Conservation (phyloP, 179 eudicot species). For the Beta corolliflora region DNA sequence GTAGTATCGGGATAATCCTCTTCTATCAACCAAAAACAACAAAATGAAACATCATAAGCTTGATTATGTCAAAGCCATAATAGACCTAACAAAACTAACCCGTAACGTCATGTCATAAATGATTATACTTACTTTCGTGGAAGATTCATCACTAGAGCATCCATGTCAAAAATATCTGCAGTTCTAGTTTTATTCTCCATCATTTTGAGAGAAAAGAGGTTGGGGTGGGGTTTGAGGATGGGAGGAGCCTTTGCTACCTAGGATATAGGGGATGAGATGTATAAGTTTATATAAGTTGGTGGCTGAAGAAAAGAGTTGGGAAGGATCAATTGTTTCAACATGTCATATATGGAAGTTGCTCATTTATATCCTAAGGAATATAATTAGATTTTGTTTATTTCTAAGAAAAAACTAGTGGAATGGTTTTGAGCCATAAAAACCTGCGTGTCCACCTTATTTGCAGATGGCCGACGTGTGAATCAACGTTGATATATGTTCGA, state of each 20-base stretch:
- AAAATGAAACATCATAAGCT: neutral
- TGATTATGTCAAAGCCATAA: neutral
- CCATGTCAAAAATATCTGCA: slow-evolving; percentile 41
- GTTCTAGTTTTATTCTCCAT: slow-evolving; percentile 38
- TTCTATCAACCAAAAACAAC: slow-evolving; percentile 29
- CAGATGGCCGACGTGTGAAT: neutral
- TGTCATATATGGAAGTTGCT: slow-evolving; percentile 14
- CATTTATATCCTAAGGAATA: slow-evolving; percentile 10
- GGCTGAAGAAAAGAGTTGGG: slow-evolving; percentile 23
- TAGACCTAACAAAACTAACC: neutral
- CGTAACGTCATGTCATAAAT: neutral
- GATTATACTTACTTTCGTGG: slow-evolving; percentile 44
- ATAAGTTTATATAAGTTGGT: slow-evolving; percentile 20
- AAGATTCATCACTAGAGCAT: slow-evolving; percentile 33
- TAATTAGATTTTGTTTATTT: slow-evolving; percentile 13
- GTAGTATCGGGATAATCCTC: slow-evolving; percentile 59
- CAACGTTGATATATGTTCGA: neutral
- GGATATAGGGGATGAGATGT: neutral
- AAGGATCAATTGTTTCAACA: slow-evolving; percentile 14
- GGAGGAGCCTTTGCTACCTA: slow-evolving; percentile 7
- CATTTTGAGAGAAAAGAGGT: slow-evolving; percentile 19
- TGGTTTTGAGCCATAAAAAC: neutral
- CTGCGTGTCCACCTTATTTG: slow-evolving; percentile 15
- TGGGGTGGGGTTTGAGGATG: neutral
- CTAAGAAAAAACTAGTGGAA: neutral